Base-by-base conservation (phyloP, 164 flowering plant species). In the Santalum album region DNA sequence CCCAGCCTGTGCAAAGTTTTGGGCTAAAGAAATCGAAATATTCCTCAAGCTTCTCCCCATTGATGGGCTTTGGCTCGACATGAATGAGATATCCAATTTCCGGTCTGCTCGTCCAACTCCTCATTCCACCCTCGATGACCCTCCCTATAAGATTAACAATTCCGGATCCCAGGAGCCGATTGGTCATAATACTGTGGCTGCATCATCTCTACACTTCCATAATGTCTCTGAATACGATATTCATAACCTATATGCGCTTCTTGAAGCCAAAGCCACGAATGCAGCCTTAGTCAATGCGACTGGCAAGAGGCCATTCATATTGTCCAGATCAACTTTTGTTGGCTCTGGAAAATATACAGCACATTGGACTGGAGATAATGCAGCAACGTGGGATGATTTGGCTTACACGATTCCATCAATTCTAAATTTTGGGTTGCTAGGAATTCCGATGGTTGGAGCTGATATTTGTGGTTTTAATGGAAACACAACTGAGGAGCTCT, bases 61-160 rank as follows among this genome's bases (percentile, higher is more conserved):
- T 34, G 94, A 90, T 58, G 97, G 97, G 19, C 75, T 89, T 12
- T 90, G 95, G 97, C 62, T 87, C 57, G 97, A 90, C 70, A 90
- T 90, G 97, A 90, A 90, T 60, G 97, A 90, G 65, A 1, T 75
- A 38, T 75, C 95, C 26, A 89, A 84, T 60, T 89, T 86, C 67
- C 69, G 73, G 6, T 38, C 76, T 2, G 65, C 90, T 11, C 57
- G 64, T 3, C 58, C 80, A 1, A 53, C 49, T 10, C 75, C 73
- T 19, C 35, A 17, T 7, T 86, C 91, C 23, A 64, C 75, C 17
- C 63, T 77, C 10, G 95, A 90, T 49, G 49, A 83, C 18, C 97
- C 97, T 49, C 90, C 92, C 2, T 90, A 87, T 72, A 75, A 62
- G 50, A 87, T 90, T 54, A 79, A 83, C 56, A 71, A 69, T 49